Evolutionary conservation across 192 early-diverging fungal genomes (phyloP), one percentile per base, ranked within the genome.

Genomic region (Phycomyces blakesleeanus): DNA sequence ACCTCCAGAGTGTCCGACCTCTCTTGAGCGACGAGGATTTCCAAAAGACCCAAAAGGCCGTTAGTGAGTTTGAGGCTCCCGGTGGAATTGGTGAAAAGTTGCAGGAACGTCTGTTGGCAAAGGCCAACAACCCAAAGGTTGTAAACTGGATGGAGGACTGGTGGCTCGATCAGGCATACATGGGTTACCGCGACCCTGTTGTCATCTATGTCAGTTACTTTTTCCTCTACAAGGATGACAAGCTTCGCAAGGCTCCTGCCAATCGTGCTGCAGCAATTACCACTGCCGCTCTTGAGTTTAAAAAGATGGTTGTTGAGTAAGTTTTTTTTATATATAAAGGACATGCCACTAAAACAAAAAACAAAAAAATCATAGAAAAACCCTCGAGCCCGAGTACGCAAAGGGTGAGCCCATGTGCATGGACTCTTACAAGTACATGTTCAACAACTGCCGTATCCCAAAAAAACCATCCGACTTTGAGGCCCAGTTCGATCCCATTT

Each of bases 161-260:
- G 97, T 99, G 97, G 97, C 91, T 92, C 69, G 93, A 94, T 57
- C 82, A 90, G 53, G 92, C 93, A 61, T 99, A 99, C 78, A 85
- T 90, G 76, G 91, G 85, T 25, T 98, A 97, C 82, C 87, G 95
- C 59, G 97, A 99, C 68, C 92, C 95, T 12, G 91, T 96, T n/a
- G 91, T 93, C 41, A 82, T 96, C 69, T 91, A 92, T 67, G 95
- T 99, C 58, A 93, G 89, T 68, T 99, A 99, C 85, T 99, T 97
- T 69, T 99, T 90, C 78, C 82, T 86, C 51, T 96, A 91, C 78
- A 87, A 87, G 75, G 94, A 99, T 73, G 93, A 97, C 74, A 86
- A 82, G 72, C 67, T 85, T 51, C 84, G 92, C 51, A 87, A 78
- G 72, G 77, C 85, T 47, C 85, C 90, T 58, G 89, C 90, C 21